Percentiles rank a stretch among this genome's conserved stretches.
Conservation (phyloP, 2,329 filamentous ascomycete genomes). For the Pezicula radicicola region DNA sequence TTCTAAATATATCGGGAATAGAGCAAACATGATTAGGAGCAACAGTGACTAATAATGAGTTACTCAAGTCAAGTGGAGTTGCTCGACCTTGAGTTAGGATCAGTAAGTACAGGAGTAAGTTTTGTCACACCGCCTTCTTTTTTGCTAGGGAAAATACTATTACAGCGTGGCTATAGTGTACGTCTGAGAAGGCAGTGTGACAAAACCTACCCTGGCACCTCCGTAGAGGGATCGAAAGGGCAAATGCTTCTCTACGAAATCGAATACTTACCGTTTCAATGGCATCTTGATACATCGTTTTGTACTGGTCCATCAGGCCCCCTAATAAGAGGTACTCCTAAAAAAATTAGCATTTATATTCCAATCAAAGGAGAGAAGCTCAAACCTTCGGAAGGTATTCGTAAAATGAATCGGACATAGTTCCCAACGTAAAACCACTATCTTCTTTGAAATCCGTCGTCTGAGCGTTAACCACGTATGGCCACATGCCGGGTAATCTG, state of each 20-base stretch:
- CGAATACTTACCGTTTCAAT: conserved; percentile 27
- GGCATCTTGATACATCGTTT: conserved; percentile 38
- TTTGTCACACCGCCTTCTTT: too few relatives aligned
- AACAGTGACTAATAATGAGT: too few relatives aligned
- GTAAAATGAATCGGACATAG: conserved; percentile 52
- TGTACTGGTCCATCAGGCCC: conserved; percentile 46
- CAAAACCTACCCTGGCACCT: too few relatives aligned
- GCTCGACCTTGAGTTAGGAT: too few relatives aligned
- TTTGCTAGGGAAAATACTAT: too few relatives aligned
- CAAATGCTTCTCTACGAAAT: conserved; percentile 33
- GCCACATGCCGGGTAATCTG: conserved; percentile 58
- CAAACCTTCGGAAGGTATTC: conserved; percentile 63
- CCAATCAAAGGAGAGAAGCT: conserved; percentile 29
- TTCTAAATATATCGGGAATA: too few relatives aligned
- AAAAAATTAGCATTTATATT: background rate
- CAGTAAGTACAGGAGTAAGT: too few relatives aligned
- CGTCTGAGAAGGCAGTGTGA: too few relatives aligned
- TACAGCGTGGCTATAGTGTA: too few relatives aligned
- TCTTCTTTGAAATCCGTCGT: conserved; percentile 53
- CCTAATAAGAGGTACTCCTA: conserved; percentile 62
- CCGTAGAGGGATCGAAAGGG: too few relatives aligned
- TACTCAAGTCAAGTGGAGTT: too few relatives aligned
- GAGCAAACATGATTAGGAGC: too few relatives aligned
- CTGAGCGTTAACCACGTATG: conserved; percentile 44
- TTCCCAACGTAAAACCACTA: conserved; percentile 51